Evolutionary conservation across 192 early-diverging fungal species (phyloP).

Genomic region (Coemansia sp.): DNA sequence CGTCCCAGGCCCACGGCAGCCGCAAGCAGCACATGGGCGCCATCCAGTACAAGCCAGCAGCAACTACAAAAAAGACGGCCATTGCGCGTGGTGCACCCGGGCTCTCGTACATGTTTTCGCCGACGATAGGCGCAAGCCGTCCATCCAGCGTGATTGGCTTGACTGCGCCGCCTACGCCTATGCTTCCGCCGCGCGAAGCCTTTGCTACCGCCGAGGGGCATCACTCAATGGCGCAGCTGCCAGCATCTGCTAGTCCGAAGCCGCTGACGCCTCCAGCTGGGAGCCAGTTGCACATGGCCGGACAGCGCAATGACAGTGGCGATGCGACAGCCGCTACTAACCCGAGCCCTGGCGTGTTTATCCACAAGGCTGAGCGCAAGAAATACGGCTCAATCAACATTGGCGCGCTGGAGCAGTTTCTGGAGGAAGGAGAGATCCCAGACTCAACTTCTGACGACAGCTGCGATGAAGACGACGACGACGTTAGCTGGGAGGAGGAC

Average conservation of each 20-base stretch:
- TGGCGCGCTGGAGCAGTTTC: constrained; percentile 44
- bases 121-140: constrained; percentile 34
- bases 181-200: neutral
- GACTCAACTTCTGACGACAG: constrained; percentile 40
- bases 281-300: neutral
- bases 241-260: neutral
- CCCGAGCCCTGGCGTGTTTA: neutral
- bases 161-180: constrained; percentile 9
- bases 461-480: constrained; percentile 17
- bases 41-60: constrained; percentile 51
- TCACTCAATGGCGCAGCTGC: neutral
- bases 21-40: constrained; percentile 28
- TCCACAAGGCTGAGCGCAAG: constrained; percentile 22
- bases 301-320: neutral
- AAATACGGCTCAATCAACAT: constrained; percentile 46
- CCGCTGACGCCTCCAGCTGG: neutral
- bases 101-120: constrained; percentile 58
- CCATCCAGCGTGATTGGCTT: constrained; percentile 47
- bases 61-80: constrained; percentile 17
- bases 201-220: neutral
- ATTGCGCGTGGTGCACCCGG: constrained; percentile 54
- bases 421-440: constrained; percentile 48
- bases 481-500: constrained; percentile 31
- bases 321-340: neutral
- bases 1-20: constrained; percentile 25